A percentile compares a stretch with the other conserved stretches of the same genome.
These are phyloP conservation scores for Aureobasidium lini DNA, from an alignment of 2,329 filamentous ascomycete genomes.

Conservation along the genomic window DNA sequence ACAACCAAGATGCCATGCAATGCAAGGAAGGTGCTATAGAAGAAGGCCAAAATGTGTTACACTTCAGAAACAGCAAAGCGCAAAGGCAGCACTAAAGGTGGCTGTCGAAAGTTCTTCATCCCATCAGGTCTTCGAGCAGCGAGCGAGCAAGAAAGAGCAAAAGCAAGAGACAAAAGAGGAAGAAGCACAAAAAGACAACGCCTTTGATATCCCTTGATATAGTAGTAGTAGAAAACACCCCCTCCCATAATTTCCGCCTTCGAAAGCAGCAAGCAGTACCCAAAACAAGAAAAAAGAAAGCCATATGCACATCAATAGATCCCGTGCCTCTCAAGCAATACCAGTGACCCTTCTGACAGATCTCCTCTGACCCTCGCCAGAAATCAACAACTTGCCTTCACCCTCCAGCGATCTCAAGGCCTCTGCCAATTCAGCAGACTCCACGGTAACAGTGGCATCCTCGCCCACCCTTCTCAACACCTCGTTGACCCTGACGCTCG, in stretches of 20 bases:
- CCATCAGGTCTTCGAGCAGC: too few relatives aligned
- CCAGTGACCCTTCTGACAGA: conserved; percentile 69
- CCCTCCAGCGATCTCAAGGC: conserved; percentile 72
- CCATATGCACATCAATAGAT: neutral
- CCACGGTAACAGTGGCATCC: conserved; percentile 59
- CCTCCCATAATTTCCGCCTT: neutral
- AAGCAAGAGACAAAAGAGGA: neutral
- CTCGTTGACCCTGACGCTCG: conserved; percentile 69
- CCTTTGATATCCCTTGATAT: conserved; percentile 4
- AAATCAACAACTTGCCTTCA: conserved; percentile 73
- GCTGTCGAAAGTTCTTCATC: too few relatives aligned
- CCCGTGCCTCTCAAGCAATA: conserved; percentile 23
- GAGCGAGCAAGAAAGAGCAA: neutral
- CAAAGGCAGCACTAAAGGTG: too few relatives aligned
- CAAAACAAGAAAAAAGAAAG: neutral
- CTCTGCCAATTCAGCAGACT: conserved; percentile 74
- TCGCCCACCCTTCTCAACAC: conserved; percentile 67
- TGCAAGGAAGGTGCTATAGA: too few relatives aligned
- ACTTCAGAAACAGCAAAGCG: too few relatives aligned
- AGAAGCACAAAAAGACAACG: neutral
- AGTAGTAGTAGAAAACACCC: neutral
- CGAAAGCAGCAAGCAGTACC: neutral
- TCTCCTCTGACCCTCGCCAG: conserved; percentile 77
- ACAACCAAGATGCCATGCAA: neutral
- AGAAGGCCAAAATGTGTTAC: too few relatives aligned